These are phyloP conservation scores for Marasmius fiardii DNA, from an alignment of 1,284 basidiomycete genomes.

Conservation along the genomic window DNA sequence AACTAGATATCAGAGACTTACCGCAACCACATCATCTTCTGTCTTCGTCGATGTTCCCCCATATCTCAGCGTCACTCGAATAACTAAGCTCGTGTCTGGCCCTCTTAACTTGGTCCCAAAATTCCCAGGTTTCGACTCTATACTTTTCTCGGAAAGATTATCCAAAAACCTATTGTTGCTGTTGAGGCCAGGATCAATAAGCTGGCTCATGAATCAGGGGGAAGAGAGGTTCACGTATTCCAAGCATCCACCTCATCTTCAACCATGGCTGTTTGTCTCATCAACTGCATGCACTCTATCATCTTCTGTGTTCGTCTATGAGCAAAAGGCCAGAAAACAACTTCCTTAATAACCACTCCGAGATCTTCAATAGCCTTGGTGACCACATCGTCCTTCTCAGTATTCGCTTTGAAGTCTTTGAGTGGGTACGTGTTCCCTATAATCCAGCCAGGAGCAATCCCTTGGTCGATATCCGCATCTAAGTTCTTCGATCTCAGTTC, in stretches of 20 bases:
- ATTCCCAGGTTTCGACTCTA: slow-evolving; percentile 55
- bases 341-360: slow-evolving; percentile 64
- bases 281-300: slow-evolving; percentile 64
- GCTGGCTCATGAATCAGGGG: no score
- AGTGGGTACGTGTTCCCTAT: slow-evolving; percentile 74
- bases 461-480: slow-evolving; percentile 23
- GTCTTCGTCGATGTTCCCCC: slow-evolving; percentile 54
- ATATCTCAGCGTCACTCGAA: slow-evolving; percentile 57
- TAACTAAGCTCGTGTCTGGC: slow-evolving; percentile 53
- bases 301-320: slow-evolving; percentile 63
- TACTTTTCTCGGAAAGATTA: slow-evolving; percentile 53
- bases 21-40: slow-evolving; percentile 45
- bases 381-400: slow-evolving; percentile 74
- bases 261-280: slow-evolving; percentile 68
- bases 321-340: slow-evolving; percentile 69
- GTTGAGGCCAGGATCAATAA: no score
- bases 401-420: slow-evolving; percentile 70
- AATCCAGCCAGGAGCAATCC: slow-evolving; percentile 56
- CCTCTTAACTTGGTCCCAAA: slow-evolving; percentile 58
- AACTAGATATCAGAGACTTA: slow-evolving; percentile 23
- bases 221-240: slow-evolving; percentile 52
- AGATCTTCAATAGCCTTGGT: slow-evolving; percentile 82
- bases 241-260: slow-evolving; percentile 78
- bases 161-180: slow-evolving; percentile 54
- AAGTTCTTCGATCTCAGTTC: not conserved